phyloP scores from a whole-genome alignment of 192 early-diverging fungal genomes.

The Neocallimastix lanati region DNA sequence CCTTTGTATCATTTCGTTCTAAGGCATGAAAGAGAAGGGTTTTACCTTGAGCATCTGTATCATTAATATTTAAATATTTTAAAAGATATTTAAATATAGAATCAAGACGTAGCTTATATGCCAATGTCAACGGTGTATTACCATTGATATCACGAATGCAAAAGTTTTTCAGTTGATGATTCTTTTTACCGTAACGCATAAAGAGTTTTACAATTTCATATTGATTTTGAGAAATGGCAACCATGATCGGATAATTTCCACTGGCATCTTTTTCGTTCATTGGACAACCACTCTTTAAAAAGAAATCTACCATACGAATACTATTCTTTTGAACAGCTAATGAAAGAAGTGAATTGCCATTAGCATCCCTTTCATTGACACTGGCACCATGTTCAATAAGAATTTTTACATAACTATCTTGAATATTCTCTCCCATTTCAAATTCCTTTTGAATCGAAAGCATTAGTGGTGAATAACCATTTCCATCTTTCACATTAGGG shows the following conservation, averaged over 20 bases:
- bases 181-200: neutral
- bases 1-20: neutral
- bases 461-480: neutral
- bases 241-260: neutral
- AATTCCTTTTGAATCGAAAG: neutral
- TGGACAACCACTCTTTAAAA: neutral
- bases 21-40: neutral
- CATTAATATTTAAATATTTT: neutral
- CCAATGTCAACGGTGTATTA: neutral
- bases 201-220: neutral
- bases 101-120: neutral
- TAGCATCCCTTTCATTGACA: neutral
- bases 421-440: neutral
- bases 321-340: neutral
- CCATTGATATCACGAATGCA: neutral
- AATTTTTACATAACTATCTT: neutral
- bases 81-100: neutral
- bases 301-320: neutral
- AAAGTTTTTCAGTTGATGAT: neutral
- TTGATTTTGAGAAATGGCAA: neutral
- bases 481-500: neutral
- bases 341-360: neutral
- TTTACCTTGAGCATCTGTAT: neutral
- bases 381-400: neutral
- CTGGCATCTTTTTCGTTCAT: neutral